Percentiles rank a stretch among this genome's conserved stretches.
Evolutionary conservation across 768 basidiomycete species (phyloP).

Genomic region (Termitomyces bulborhizus): DNA sequence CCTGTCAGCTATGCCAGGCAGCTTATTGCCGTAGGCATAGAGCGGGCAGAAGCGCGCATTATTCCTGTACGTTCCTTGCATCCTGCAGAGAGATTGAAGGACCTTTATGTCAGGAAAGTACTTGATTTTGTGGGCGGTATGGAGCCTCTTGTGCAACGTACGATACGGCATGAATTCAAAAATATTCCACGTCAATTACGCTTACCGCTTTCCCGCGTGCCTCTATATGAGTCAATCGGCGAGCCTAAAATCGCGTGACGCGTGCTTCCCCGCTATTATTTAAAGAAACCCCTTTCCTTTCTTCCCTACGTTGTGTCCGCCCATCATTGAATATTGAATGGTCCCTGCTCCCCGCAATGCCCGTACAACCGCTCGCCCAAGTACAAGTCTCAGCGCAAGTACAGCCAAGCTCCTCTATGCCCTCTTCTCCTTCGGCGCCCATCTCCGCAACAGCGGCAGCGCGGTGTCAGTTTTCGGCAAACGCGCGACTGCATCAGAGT

Average conservation of each 20-base stretch:
- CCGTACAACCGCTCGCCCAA: constrained; percentile 13
- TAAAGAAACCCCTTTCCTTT: too few species aligned
- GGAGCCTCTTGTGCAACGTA: too few species aligned
- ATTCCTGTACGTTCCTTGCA: too few species aligned
- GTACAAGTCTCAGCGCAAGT: neutral
- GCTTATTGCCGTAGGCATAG: neutral
- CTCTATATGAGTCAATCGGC: neutral
- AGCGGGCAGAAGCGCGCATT: neutral
- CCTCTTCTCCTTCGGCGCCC: constrained; percentile 34
- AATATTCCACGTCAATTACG: neutral
- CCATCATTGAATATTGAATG: constrained; percentile 26
- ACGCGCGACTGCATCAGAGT: neutral
- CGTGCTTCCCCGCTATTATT: too few species aligned
- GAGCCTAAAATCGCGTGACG: neutral
- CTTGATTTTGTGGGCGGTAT: too few species aligned
- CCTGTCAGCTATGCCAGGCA: neutral
- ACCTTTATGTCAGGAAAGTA: too few species aligned
- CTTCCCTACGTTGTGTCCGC: neutral
- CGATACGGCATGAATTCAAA: neutral
- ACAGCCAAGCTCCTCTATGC: constrained; percentile 41
- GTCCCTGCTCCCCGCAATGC: constrained; percentile 35
- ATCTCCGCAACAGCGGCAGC: constrained; percentile 24
- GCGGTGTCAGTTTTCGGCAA: neutral
- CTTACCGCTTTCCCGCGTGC: neutral
- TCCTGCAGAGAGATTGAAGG: too few species aligned